These are phyloP conservation scores for Trichoderma guizhouense DNA, from an alignment of 2,329 filamentous ascomycete species.

Conservation along the genomic window DNA sequence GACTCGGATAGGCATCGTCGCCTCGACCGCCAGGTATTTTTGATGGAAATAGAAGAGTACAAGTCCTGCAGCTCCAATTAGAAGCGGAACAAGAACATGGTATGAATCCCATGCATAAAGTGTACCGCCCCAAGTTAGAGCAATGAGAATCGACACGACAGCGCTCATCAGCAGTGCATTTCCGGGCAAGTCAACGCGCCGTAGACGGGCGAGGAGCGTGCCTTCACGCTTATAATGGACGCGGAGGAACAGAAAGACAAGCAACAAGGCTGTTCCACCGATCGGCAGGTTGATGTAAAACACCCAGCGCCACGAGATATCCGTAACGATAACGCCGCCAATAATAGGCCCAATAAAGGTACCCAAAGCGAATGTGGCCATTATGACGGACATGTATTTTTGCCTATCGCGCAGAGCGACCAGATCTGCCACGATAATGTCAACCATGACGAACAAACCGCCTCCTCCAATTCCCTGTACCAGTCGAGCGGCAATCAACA, in stretches of 20 bases:
- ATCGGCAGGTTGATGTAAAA: not conserved
- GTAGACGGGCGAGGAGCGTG: not conserved
- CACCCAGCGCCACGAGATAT: not conserved
- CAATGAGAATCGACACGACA: not conserved
- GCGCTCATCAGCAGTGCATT: not conserved
- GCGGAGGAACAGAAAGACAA: not conserved
- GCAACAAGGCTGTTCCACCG: not conserved
- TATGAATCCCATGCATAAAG: not conserved
- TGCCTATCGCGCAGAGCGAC: not conserved
- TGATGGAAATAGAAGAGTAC: not conserved
- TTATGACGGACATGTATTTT: not conserved
- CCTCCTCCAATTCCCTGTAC: not conserved
- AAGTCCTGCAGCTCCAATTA: not conserved
- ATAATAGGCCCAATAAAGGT: not conserved
- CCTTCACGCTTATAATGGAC: not conserved
- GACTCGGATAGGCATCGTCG: not conserved
- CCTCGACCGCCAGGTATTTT: not conserved
- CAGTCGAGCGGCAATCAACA: not conserved
- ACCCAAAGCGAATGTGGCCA: not conserved
- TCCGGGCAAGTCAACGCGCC: not conserved
- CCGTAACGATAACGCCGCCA: not conserved
- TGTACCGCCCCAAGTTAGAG: not conserved
- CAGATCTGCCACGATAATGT: not conserved
- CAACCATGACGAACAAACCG: not conserved
- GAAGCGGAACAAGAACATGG: not conserved